These are phyloP conservation scores for Suillus lakei DNA, from an alignment of 768 basidiomycete genomes.

Conservation along the genomic window DNA sequence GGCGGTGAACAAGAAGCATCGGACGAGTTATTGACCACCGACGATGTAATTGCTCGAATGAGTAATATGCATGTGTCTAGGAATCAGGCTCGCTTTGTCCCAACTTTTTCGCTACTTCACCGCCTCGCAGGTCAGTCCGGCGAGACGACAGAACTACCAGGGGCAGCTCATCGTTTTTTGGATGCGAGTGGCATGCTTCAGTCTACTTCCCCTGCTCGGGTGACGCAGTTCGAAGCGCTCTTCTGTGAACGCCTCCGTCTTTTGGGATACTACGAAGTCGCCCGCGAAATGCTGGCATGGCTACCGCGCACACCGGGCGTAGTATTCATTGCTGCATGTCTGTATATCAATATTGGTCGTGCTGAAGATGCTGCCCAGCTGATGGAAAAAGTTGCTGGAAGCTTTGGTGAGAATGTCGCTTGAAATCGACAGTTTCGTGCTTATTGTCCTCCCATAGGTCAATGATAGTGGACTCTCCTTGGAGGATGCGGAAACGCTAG, in stretches of 20 bases:
- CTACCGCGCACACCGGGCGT: slow-evolving; percentile 80
- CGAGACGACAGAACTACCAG: slow-evolving; percentile 53
- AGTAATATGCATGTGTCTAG: slow-evolving; percentile 75
- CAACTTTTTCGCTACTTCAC: slow-evolving; percentile 67
- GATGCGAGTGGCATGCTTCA: slow-evolving; percentile 68
- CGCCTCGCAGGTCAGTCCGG: slow-evolving; percentile 60
- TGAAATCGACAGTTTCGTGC: slow-evolving; percentile 6
- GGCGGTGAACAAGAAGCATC: slow-evolving; percentile 35
- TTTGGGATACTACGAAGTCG: slow-evolving; percentile 63
- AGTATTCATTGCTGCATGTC: slow-evolving; percentile 71
- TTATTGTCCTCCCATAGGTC: slow-evolving; percentile 36
- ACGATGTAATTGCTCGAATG: slow-evolving; percentile 67
- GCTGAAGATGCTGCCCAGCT: slow-evolving; percentile 73
- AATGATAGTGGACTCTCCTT: slow-evolving; percentile 53
- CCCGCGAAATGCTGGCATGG: slow-evolving; percentile 72
- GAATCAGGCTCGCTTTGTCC: slow-evolving; percentile 47
- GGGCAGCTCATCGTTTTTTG: slow-evolving; percentile 72
- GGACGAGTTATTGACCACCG: slow-evolving; percentile 48
- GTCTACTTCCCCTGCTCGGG: slow-evolving; percentile 68
- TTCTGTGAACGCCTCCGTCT: slow-evolving; percentile 74
- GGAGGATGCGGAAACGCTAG: slow-evolving; percentile 70
- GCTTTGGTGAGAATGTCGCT: slow-evolving; percentile 61
- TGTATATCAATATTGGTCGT: slow-evolving; percentile 68
- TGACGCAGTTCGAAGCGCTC: slow-evolving; percentile 68
- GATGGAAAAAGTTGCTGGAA: slow-evolving; percentile 75